Evolutionary conservation across 225 moss, liverwort and hornwort genomes (phyloP), one percentile per base, ranked within the genome.

Genomic region (Physcomitrium patens): DNA sequence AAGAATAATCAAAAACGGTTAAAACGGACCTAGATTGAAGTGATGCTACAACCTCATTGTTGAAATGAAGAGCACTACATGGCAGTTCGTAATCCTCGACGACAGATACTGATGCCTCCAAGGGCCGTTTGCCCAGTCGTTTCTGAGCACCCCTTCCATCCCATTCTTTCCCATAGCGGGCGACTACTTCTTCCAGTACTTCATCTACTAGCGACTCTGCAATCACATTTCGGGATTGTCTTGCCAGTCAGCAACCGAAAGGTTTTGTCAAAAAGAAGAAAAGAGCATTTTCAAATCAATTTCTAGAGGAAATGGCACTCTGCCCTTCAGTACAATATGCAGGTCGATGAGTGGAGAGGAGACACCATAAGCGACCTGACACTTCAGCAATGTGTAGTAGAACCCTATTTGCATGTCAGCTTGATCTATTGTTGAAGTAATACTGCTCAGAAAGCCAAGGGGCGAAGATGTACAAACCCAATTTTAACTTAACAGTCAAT

Each of bases 191-290:
- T 62, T 77, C 69, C 22, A 60, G 27, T 1, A 65, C 82, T 16
- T 86, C 84, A 18, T 88, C 84, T 17, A 91, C 84, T 9, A 91
- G 70, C 61, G 68, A 53, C 73, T 91, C 88, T 87, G 87, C 63
- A 65, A 46, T 57, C 63, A 56, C n/a, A 58, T 8, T 17, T 54
- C 26, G 12, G 59, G 65, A 16, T 46, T 37, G 7, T 8, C 10
- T 8, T 20, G 45, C 54, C 17, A 48, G 24, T 18, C 55, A 18
- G 52, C 27, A 46, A 24, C 12, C 12, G 41, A 17, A 24, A 11
- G 31, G 17, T 54, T 22, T 31, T 11, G 12, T 11, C 49, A 28
- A 27, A 44, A 23, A 50, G 9, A 1, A 24, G 24, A 10, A 17
- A 60, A 37, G 31, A 37, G 7, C 11, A 15, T 15, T 11, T 28